These are phyloP conservation scores for Coemansia sp. DNA, from an alignment of 192 early-diverging fungal genomes.

Conservation along the genomic window DNA sequence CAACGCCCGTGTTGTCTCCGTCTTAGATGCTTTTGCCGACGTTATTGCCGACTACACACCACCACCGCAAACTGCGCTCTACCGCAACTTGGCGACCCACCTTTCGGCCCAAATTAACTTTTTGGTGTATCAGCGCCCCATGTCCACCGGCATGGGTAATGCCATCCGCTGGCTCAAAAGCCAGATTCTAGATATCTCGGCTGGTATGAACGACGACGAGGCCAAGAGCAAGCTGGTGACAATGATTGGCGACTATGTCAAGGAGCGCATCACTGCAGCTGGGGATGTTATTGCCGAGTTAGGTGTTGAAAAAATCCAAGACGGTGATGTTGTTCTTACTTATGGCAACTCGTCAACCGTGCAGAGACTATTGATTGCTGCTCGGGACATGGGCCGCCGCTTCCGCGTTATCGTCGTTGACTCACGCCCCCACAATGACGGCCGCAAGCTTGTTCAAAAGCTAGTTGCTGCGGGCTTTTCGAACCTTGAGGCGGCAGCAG, in stretches of 20 bases:
- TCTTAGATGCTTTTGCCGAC: constrained; percentile 80
- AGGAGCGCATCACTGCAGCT: constrained; percentile 84
- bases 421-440: constrained; percentile 84
- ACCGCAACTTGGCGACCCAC: constrained; percentile 75
- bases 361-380: constrained; percentile 69
- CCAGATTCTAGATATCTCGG: constrained; percentile 74
- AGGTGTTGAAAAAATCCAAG: constrained; percentile 85
- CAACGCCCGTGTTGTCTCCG: constrained; percentile 88
- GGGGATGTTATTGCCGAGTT: constrained; percentile 75
- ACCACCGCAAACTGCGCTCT: constrained; percentile 76
- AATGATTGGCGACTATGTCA: constrained; percentile 85
- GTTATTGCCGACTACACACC: constrained; percentile 90
- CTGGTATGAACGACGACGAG: constrained; percentile 80
- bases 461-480: constrained; percentile 45
- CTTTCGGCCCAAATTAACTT: constrained; percentile 90
- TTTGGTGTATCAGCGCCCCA: constrained; percentile 73
- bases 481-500: constrained; percentile 54
- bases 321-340: constrained; percentile 89
- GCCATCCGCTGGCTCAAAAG: constrained; percentile 88
- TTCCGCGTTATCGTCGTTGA: constrained; percentile 95
- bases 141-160: constrained; percentile 93
- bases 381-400: constrained; percentile 67
- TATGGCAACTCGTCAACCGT: constrained; percentile 94
- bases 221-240: constrained; percentile 66
- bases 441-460: constrained; percentile 51